Base-by-base conservation (phyloP, 805 yeast species). In the Sugiyamaella smithiae region DNA sequence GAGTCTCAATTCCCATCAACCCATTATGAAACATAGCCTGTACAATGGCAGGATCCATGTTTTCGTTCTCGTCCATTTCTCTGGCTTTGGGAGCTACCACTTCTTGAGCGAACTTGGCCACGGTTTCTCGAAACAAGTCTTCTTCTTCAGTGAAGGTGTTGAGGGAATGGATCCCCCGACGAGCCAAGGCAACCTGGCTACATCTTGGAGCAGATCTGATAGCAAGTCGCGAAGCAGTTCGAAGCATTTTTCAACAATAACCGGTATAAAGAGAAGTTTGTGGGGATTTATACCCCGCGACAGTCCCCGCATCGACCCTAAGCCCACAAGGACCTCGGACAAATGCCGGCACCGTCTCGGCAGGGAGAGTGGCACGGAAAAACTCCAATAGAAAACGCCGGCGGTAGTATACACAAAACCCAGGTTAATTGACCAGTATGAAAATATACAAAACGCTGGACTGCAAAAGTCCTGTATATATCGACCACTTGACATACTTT, bases 1-100 rank as follows among this genome's bases (percentile, higher is more conserved):
- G 73, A n/a, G 74, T 71, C 56, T 71, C 75, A 35, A 71, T 65
- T n/a, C 68, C 75, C 75, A 71, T 71, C 11, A 71, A 61, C 2
- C 75, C 75, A 41, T 63, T 63, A 23, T 70, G 74, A 40, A 67
- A 67, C 59, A 67, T 56, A 20, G 58, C 66, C 45, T 54, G 46
- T 35, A 68, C 57, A 31, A 67, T 46, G n/a, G 45, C 52, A 22
- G 56, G 50, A 44, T 64, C 69, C 66, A 68, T 67, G 28, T 49
- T 40, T 52, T 67, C 71, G n/a, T 54, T 58, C 50, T 65, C 71
- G 50, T 67, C 71, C 69, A 71, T 71, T 40, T 65, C 70, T 8
- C 71, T 59, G 22, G 57, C 71, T 40, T 54, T 55, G 12, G 75
- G 75, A 16, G 59, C 68, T 2, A 71, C 69, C 12, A 67, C 68